These are phyloP conservation scores for Candida smagusa DNA, from an alignment of 1,139 yeast species.

Conservation along the genomic window DNA sequence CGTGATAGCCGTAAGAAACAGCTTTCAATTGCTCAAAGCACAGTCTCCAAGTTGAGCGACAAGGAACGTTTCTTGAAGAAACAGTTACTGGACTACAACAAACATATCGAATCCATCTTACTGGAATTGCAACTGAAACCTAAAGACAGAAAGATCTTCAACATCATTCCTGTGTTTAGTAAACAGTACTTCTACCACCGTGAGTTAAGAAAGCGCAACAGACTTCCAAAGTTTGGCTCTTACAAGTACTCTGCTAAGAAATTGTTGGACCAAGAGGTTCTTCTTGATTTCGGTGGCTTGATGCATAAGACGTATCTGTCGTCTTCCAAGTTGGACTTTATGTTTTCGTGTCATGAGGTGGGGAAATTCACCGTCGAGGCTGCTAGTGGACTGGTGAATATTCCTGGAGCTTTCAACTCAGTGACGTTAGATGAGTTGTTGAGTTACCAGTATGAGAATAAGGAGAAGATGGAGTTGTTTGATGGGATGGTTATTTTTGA, in stretches of 20 bases:
- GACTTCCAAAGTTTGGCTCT: slow-evolving; percentile 76
- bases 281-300: slow-evolving; percentile 55
- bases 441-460: slow-evolving; percentile 62
- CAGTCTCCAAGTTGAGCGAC: slow-evolving; percentile 56
- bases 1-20: slow-evolving; percentile 63
- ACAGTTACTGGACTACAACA: slow-evolving; percentile 64
- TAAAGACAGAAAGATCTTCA: slow-evolving; percentile 51
- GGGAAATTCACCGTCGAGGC: slow-evolving; percentile 73
- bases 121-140: slow-evolving; percentile 56
- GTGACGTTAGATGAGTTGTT: slow-evolving; percentile 67
- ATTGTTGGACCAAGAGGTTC: slow-evolving; percentile 68
- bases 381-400: slow-evolving; percentile 40
- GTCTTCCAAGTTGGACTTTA: slow-evolving; percentile 67
- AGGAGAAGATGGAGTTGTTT: slow-evolving; percentile 50
- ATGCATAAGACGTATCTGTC: slow-evolving; percentile 37
- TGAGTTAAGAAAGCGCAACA: slow-evolving; percentile 64
- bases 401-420: slow-evolving; percentile 52
- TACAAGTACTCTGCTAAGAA: slow-evolving; percentile 78
- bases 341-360: slow-evolving; percentile 72
- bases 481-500: slow-evolving; percentile 66
- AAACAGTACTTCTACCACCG: slow-evolving; percentile 78
- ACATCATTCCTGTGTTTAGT: slow-evolving; percentile 61
- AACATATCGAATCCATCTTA: slow-evolving; percentile 66
- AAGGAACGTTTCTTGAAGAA: slow-evolving; percentile 61
- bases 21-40: slow-evolving; percentile 54